Base-by-base conservation (phyloP, 257 asterid species). In the Solanum phureja region DNA sequence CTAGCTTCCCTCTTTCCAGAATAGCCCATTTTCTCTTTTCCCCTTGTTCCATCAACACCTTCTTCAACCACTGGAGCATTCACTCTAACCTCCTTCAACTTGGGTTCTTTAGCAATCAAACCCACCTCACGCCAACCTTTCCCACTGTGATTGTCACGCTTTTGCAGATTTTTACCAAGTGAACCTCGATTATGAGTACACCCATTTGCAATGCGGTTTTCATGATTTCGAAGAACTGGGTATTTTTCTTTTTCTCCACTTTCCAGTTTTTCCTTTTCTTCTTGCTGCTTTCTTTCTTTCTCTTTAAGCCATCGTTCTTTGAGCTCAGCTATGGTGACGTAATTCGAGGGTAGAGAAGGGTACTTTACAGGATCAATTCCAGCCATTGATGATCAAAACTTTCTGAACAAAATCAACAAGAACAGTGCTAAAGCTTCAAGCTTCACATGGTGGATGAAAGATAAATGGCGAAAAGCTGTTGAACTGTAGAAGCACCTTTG, bases 291-390 rank as follows among this genome's bases (percentile, higher is more conserved):
- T 31, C 89, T 90, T 60, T 91, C 83, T 49, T 94, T 89, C 81
- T 89, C 91, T 18, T 85, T 90, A 83, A 93, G 89, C 98, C 98
- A 95, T 86, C 92, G 92, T 87, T 94, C 94, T 77, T 89, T 91
- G 35, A 96, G 96, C 11, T 92, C 92, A 49, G 87, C 92, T 1
- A 93, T 69, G n/a, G 98, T 88, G 21, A 96, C 95, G 90, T 95
- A 96, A 86, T 91, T 90, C 3, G 96, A 87, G 12, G 98, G 98
- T 44, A 96, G 87, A 58, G 91, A 83, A n/a, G 92, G 90, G 69
- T 87, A 81, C 31, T 86, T 91, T 37, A 42, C 85, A 19, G 19
- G 35, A 82, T 46, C 24, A 49, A 35, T 4, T 33, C 60, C 86
- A 82, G 71, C 29, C 86, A 82, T 82, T 49, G 69, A 82, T 2